Evolutionary conservation across 2,329 filamentous ascomycete species (phyloP), one percentile per base, ranked within the genome.

Genomic region (Penicillium janthinellum): DNA sequence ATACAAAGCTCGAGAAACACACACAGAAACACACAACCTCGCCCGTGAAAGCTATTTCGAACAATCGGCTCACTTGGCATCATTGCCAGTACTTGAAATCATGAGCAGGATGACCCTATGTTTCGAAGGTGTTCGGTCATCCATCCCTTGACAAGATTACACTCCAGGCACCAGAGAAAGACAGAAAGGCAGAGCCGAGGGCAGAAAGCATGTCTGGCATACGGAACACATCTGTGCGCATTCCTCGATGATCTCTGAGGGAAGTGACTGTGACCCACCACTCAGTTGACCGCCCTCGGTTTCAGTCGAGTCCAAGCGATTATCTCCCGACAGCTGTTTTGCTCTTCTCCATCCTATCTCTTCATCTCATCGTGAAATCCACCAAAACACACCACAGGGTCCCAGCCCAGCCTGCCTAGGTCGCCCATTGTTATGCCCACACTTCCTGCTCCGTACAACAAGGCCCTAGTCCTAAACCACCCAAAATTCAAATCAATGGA

Each of bases 401-500:
- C 25, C 25, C 25, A 44, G 39, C n/a, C 22, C 22, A 25, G 41
- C 20, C 38, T 10, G 6, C 38, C 42, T 20, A 10, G 20, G 20
- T 20, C 20, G 1, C 20, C 42, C 42, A 49, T 34, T 49, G 45
- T 49, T 35, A 49, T 34, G 31, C 28, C n/a, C 31, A 34, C 28
- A 5, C 28, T 5, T 31, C 28, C 45, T 17, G 5, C 45, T 31
- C 15, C 45, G 39, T 44, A 22, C 41, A 20, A 22, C 44, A 15
- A 37, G 45, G 44, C 37, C 50, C 34, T 39, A 14, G 3, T 44
- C 48, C 53, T 35, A 44, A n/a, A 28, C 44, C 56, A 41, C 50
- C 39, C 20, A 20, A 31, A 31, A 31, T 31, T 5, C 25, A 25
- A 56, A 58, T 50, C 64, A 62, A 61, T 64, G 64, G 64, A 62